These are phyloP conservation scores for Nicotiana tabacum DNA, from an alignment of 257 asterid genomes.

Conservation along the genomic window DNA sequence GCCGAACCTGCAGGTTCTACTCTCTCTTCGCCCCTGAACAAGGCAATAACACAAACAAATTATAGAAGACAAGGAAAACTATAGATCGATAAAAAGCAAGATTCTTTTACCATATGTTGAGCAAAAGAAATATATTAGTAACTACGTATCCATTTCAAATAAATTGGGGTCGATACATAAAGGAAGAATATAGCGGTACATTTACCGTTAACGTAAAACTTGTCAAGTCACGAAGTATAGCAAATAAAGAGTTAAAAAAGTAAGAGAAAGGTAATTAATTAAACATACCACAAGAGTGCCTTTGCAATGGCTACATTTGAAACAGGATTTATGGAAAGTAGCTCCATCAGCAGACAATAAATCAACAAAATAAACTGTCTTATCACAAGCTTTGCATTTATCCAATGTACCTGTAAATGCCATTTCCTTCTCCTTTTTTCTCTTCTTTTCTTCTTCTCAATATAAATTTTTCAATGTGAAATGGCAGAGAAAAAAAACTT, in stretches of 20 bases:
- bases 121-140: too few relatives aligned
- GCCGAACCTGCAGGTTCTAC: too few relatives aligned
- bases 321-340: slow-evolving; percentile 37
- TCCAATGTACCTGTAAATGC: slow-evolving; percentile 47
- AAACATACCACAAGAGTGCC: slow-evolving; percentile 44
- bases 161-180: too few relatives aligned
- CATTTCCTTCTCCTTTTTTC: slow-evolving; percentile 2
- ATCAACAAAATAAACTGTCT: slow-evolving; percentile 45
- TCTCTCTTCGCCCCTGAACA: too few relatives aligned
- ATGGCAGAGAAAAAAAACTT: not conserved
- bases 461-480: not conserved
- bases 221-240: not conserved
- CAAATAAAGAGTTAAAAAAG: not conserved
- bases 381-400: slow-evolving; percentile 50
- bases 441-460: not conserved
- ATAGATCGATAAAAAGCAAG: not conserved
- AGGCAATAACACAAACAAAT: not conserved
- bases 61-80: not conserved
- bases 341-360: slow-evolving; percentile 41
- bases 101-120: not conserved
- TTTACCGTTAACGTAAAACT: too few relatives aligned
- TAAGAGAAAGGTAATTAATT: not conserved
- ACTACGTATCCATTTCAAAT: too few relatives aligned
- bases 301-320: slow-evolving; percentile 49
- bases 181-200: too few relatives aligned